Evolutionary conservation across 176 grass and related monocot species (phyloP), one percentile per base, ranked within the genome.

Genomic region (Lolium rigidum): DNA sequence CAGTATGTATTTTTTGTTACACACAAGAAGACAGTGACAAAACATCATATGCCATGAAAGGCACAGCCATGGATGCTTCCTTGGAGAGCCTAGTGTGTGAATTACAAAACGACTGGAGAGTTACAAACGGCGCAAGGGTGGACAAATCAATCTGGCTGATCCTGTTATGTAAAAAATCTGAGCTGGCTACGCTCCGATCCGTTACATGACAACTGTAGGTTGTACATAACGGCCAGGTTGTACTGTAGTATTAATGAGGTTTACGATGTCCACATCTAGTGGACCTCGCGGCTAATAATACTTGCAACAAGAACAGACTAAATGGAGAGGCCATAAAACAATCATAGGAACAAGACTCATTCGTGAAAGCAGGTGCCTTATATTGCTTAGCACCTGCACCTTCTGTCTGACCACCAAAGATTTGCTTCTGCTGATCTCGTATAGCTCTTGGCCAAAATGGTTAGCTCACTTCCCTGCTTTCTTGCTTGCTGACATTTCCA

Each of bases 391-490:
- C 66, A 58, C 12, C 12, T 17, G 47, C 80, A 5, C 26, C 48
- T 58, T 67, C 4, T 47, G 2, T 46, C 18, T 49, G 4, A 38
- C 7, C 56, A 50, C 58, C 55, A 59, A 25, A 56, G 10, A 12
- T 55, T 55, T 55, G 52, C 52, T 55, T 55, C 14, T 52, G 50
- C 50, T 52, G 50, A 52, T 52, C 52, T 17, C 15, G 52, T 18
- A 22, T 12, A 70, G 80, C 72, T 44, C 74, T 68, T 80, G 57
- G 38, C 75, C 89, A 87, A 79, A 76, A 90, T 83, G 89, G 89
- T 83, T n/a, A 87, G 66, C 22, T 90, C 51, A 6, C 46, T 20
- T 57, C 58, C 56, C 21, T 61, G 43, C 65, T 20, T 57, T 66
- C 56, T 28, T 61, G 43, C 65, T 50, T 61, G 51, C 47, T 72